These are phyloP conservation scores for Wallemia hederae DNA, from an alignment of 1,284 basidiomycete genomes.

Conservation along the genomic window DNA sequence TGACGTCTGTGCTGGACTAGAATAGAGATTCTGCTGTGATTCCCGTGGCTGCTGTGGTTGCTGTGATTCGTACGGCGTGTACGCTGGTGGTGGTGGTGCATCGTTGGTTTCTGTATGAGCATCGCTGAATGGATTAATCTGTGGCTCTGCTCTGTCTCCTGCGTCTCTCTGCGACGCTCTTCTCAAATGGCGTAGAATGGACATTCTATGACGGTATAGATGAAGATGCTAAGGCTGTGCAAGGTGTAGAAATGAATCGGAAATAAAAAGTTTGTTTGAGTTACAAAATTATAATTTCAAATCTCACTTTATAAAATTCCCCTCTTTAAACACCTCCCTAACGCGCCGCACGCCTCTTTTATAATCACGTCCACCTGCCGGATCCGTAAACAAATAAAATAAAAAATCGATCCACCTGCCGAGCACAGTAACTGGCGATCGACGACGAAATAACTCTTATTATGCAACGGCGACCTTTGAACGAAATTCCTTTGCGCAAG, in stretches of 20 bases:
- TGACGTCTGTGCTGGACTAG: neutral
- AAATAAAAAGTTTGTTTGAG: neutral
- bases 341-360: too few species aligned
- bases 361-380: too few species aligned
- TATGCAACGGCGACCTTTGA: neutral
- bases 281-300: too few species aligned
- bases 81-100: neutral
- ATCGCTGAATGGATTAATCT: neutral
- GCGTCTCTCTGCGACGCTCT: neutral
- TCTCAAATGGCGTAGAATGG: neutral
- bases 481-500: neutral
- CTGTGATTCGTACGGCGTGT: neutral
- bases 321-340: too few species aligned
- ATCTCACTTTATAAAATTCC: too few species aligned
- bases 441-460: too few species aligned
- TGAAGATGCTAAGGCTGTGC: neutral
- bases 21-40: neutral
- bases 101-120: neutral
- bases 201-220: neutral
- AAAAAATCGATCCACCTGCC: too few species aligned
- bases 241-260: too few species aligned
- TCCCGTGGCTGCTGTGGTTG: too few species aligned
- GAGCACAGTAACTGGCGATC: too few species aligned
- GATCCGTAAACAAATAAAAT: too few species aligned
- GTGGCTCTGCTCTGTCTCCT: neutral